Evolutionary conservation across 805 yeast genomes (phyloP).

Genomic region (Lipomyces starkeyi): DNA sequence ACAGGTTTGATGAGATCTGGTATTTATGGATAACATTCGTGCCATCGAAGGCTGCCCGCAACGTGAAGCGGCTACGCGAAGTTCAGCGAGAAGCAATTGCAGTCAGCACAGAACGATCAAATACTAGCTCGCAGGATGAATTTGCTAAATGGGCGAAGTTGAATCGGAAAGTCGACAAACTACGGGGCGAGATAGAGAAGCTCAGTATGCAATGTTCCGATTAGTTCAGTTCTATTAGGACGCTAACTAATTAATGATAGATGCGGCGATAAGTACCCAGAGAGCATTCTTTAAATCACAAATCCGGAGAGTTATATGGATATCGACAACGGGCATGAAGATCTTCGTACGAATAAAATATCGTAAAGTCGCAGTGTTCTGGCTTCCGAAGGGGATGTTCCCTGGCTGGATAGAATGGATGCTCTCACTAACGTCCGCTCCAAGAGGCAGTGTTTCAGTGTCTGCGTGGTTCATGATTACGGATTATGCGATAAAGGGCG

Average conservation of each 20-base stretch:
- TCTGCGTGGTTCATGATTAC: constrained; percentile 40
- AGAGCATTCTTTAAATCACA: constrained; percentile 41
- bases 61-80: constrained; percentile 44
- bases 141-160: constrained; percentile 96
- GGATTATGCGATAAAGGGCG: constrained; percentile 33
- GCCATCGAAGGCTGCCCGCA: constrained; percentile 32
- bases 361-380: constrained; percentile 61
- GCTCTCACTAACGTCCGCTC: constrained; percentile 69
- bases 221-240: not conserved
- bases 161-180: constrained; percentile 69
- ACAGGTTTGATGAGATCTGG: constrained; percentile 36
- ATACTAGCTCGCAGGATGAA: constrained; percentile 86
- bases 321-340: constrained; percentile 50
- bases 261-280: constrained; percentile 20
- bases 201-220: constrained; percentile 41
- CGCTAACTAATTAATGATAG: constrained; percentile 1
- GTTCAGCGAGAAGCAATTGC: constrained; percentile 54
- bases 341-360: constrained; percentile 59
- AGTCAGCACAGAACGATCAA: constrained; percentile 59
- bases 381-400: constrained; percentile 61
- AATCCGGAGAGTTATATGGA: constrained; percentile 48
- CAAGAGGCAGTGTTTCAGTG: constrained; percentile 43
- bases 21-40: constrained; percentile 25
- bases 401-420: constrained; percentile 63
- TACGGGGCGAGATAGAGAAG: constrained; percentile 58